These are phyloP conservation scores for Paraphoma sp. DNA, from an alignment of 2,329 filamentous ascomycete genomes.

Conservation along the genomic window DNA sequence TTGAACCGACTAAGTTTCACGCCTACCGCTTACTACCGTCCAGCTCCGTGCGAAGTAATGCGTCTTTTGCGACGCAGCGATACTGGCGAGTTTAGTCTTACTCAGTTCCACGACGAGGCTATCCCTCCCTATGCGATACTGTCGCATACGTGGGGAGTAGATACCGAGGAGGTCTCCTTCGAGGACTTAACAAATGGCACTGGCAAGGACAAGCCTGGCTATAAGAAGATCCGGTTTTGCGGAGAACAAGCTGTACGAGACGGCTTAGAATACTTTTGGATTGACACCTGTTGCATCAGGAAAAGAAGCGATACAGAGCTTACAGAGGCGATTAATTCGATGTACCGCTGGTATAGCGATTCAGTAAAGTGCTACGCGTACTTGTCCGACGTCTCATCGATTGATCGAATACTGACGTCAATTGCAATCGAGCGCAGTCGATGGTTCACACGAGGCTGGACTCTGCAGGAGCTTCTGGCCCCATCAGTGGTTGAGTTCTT, in stretches of 20 bases:
- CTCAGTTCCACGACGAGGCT: not conserved
- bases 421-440: not conserved
- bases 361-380: not conserved
- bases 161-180: not conserved
- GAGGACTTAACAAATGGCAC: not conserved
- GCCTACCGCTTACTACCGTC: no score
- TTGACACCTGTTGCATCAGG: constrained; percentile 12
- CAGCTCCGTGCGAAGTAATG: no score
- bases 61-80: not conserved
- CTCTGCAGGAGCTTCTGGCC: not conserved
- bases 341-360: not conserved
- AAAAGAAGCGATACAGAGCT: not conserved
- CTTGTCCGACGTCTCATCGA: not conserved
- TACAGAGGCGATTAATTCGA: not conserved
- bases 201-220: not conserved
- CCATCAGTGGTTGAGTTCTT: not conserved
- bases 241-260: not conserved
- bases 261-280: constrained; percentile 3
- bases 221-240: not conserved
- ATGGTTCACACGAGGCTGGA: not conserved
- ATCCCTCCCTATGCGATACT: not conserved
- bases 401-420: not conserved
- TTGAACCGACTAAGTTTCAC: no score
- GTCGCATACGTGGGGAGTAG: not conserved
- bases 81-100: not conserved